Evolutionary conservation across 306 rosid species (phyloP), one percentile per base, ranked within the genome.

Genomic region (Sophora flavescens): DNA sequence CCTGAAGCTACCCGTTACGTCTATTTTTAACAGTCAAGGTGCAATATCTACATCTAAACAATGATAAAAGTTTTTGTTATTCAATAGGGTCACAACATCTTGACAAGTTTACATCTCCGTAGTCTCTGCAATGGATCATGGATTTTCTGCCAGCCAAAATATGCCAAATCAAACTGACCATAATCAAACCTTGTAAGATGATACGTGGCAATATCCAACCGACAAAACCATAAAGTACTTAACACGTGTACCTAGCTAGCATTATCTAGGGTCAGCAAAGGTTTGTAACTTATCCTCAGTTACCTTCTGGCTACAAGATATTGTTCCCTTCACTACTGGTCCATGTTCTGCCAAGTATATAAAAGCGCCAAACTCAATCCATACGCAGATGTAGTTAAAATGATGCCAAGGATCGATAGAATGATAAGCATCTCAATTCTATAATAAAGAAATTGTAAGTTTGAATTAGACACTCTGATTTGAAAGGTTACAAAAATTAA

Each of bases 231-330:
- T 41, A 41, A 36, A 16, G n/a, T 14, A 38, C 26, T 17, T 12
- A 52, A 39, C 80, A 76, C 67, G 74, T 65, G 45, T 76, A 22
- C 22, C 74, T 44, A 54, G 1, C 74, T 44, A 54, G 1, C 32
- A 6, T 53, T 22, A 38, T 63, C 60, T n/a, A 63, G 14, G 22
- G 38, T 65, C 35, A 10, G 15, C 32, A 76, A 30, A 32, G 42
- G 32, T 18, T 68, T 44, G 50, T 45, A 13, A 44, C 57, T 56
- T 17, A 26, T 6, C 41, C 39, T 17, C 32, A 33, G 2, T 36
- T 26, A 10, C 17, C 7, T 76, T 22, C 9, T 5, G 16, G 35
- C 22, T 54, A 5, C 4, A 2, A 53, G 11, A 53, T 53, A 4
- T 16, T 51, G 62, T 5, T 18, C 13, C 39, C 53, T 51, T 51